phyloP scores from a whole-genome alignment of 1,284 basidiomycete species.

The Mrakiaceae sp. region DNA sequence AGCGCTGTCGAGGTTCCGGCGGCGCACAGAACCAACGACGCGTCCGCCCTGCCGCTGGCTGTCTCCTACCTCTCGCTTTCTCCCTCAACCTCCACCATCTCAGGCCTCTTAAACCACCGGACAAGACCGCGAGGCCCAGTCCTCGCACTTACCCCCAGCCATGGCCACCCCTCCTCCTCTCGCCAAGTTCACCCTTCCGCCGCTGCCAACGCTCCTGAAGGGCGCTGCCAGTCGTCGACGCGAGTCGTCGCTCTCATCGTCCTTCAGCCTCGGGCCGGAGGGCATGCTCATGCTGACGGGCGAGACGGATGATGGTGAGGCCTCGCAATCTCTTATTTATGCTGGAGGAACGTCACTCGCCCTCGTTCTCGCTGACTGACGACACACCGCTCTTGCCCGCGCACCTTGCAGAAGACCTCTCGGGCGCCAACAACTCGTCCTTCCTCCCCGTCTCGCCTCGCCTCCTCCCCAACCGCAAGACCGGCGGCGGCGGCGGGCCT shows the following conservation, averaged over 20 bases:
- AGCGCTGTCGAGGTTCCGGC: not conserved
- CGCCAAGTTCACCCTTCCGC: not conserved
- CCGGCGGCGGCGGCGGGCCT: not conserved
- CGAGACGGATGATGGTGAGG: not conserved
- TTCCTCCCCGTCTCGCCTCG: conserved; percentile 13
- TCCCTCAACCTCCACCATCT: not conserved
- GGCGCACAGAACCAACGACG: not conserved
- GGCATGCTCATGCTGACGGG: conserved; percentile 6
- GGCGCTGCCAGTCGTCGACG: not conserved
- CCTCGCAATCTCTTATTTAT: not conserved
- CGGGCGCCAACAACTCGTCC: conserved; percentile 17
- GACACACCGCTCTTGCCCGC: not conserved
- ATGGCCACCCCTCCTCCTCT: not conserved
- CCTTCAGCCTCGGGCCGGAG: conserved; percentile 15
- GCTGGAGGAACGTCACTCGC: not conserved
- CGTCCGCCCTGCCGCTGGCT: not conserved
- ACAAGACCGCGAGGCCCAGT: not conserved
- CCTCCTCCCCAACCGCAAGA: not conserved
- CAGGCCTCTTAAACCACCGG: not conserved
- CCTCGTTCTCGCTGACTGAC: not conserved
- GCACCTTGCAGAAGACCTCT: not conserved
- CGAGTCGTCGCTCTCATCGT: conserved; percentile 3
- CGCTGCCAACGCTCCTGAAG: not conserved
- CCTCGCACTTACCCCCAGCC: not conserved
- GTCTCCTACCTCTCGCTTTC: not conserved